A percentile compares a stretch with the other conserved stretches of the same genome.
Evolutionary conservation across 352 stramenopile species (phyloP).

Genomic region (Pythium sukuiense): DNA sequence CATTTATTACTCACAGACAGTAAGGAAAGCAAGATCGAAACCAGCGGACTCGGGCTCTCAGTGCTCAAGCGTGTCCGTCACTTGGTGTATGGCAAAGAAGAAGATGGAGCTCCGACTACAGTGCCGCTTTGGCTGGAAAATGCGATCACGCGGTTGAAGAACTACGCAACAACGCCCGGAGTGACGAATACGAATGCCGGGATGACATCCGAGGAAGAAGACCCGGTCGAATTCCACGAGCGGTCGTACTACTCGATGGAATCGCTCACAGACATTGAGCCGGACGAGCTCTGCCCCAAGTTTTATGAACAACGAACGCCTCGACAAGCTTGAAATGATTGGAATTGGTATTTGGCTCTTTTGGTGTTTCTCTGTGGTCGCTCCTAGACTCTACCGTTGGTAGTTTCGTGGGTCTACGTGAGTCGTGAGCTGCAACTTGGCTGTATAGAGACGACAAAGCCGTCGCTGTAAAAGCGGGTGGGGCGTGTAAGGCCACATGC

Average conservation of each 20-base stretch:
- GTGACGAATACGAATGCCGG: background rate
- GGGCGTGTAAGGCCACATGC: conserved; percentile 20
- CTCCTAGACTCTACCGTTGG: background rate
- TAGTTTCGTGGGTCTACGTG: background rate
- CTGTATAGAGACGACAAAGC: conserved; percentile 2
- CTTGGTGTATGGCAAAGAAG: conserved; percentile 29
- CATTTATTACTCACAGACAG: conserved; percentile 41
- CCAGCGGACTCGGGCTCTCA: conserved; percentile 40
- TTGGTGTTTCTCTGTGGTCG: background rate
- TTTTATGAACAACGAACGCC: conserved; percentile 35
- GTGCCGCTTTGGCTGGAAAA: conserved; percentile 40
- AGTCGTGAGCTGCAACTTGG: background rate
- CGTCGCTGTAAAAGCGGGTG: conserved; percentile 1
- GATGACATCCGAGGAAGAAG: conserved; percentile 13
- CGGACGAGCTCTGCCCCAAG: conserved; percentile 51
- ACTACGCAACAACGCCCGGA: conserved; percentile 20
- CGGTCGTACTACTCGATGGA: conserved; percentile 65
- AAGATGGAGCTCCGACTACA: background rate
- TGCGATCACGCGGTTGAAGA: conserved; percentile 39
- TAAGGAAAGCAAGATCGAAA: conserved; percentile 63
- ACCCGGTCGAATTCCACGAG: conserved; percentile 53
- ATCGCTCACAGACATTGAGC: conserved; percentile 45
- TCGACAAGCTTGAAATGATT: background rate
- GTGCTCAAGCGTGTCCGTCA: conserved; percentile 52
- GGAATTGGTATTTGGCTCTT: background rate